Evolutionary conservation across 352 stramenopile genomes (phyloP).

Genomic region (Pythium dissimile): DNA sequence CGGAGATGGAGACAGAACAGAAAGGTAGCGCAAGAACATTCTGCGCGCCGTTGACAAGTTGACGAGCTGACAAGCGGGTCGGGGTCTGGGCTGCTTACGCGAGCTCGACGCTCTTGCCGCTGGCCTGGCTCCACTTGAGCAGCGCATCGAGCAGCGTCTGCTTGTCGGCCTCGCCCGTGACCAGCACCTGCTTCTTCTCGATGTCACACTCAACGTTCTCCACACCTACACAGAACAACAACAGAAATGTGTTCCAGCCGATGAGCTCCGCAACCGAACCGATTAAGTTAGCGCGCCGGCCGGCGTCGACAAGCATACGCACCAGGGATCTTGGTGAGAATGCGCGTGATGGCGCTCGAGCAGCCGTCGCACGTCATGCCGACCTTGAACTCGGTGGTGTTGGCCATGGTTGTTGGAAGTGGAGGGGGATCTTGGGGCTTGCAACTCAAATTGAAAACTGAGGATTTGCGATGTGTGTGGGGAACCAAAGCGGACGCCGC

Average conservation of each 20-base stretch:
- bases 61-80: too few relatives aligned
- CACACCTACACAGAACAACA: conserved; percentile 49
- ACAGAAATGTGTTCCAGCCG: too few relatives aligned
- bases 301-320: too few relatives aligned
- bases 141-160: conserved; percentile 82
- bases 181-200: conserved; percentile 84
- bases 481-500: not conserved
- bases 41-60: too few relatives aligned
- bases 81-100: conserved; percentile 30
- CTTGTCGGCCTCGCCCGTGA: conserved; percentile 72
- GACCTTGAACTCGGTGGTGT: conserved; percentile 79
- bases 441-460: conserved; percentile 17
- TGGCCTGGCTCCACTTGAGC: conserved; percentile 87
- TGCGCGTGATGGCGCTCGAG: conserved; percentile 86
- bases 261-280: too few relatives aligned
- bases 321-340: conserved; percentile 89
- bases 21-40: too few relatives aligned
- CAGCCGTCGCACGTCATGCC: conserved; percentile 90
- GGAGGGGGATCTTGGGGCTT: conserved; percentile 1
- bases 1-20: too few relatives aligned
- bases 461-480: not conserved
- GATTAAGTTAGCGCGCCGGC: too few relatives aligned
- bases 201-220: conserved; percentile 82
- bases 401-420: conserved; percentile 6
- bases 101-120: conserved; percentile 83